phyloP scores from a whole-genome alignment of 2,329 filamentous ascomycete species.

The Apiospora hydei region DNA sequence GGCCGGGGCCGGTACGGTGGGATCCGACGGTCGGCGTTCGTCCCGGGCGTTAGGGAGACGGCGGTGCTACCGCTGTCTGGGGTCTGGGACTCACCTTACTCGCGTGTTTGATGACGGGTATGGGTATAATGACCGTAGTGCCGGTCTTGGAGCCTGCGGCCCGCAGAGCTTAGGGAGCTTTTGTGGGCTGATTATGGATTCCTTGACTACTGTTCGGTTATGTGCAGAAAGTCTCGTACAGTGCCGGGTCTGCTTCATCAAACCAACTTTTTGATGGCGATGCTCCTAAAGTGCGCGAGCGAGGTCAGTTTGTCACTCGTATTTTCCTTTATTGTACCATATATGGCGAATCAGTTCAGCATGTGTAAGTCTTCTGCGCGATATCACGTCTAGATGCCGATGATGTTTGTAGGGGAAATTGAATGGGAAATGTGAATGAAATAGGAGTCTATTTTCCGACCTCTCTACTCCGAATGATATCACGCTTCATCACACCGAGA shows the following conservation, averaged over 20 bases:
- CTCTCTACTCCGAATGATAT: not conserved
- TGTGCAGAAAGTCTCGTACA: too few relatives aligned
- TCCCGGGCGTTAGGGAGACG: not conserved
- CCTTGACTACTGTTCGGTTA: not conserved
- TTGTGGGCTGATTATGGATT: not conserved
- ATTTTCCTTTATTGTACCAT: not conserved
- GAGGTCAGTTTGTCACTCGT: not conserved
- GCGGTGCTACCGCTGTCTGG: not conserved
- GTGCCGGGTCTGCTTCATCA: too few relatives aligned
- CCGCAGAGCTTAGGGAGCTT: slow-evolving; percentile 16
- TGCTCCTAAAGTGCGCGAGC: not conserved
- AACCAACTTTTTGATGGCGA: not conserved
- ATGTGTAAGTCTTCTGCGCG: not conserved
- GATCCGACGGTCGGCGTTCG: not conserved
- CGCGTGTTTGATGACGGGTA: slow-evolving; percentile 23
- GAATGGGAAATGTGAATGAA: not conserved
- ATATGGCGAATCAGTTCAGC: not conserved
- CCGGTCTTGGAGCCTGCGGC: slow-evolving; percentile 3
- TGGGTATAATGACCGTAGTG: slow-evolving; percentile 15
- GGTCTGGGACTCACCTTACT: slow-evolving; percentile 18
- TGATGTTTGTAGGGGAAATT: not conserved
- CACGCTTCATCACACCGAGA: slow-evolving; percentile 1
- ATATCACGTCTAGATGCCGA: not conserved
- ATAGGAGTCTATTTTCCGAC: slow-evolving; percentile 5
- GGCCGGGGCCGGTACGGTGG: not conserved